Conservation (phyloP, 1,139 yeast species). For the Nakaseomyces uthaithaninus region DNA sequence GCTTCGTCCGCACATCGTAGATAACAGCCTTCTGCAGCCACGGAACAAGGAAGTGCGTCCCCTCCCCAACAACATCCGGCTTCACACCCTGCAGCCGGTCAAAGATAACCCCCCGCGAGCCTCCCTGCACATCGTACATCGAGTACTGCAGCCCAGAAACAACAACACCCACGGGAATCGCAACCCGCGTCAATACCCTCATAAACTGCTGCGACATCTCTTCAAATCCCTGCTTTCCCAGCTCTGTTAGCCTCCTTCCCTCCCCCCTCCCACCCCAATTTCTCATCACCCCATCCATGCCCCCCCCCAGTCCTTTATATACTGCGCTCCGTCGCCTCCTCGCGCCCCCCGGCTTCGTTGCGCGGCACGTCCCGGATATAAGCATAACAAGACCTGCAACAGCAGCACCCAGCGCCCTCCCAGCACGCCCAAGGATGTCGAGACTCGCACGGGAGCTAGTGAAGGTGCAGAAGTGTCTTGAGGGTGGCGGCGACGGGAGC, state of each 20-base stretch:
- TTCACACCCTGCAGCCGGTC: constrained; percentile 89
- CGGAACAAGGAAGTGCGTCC: constrained; percentile 90
- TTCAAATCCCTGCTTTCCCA: too few species aligned
- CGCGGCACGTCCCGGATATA: too few species aligned
- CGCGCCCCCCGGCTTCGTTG: too few species aligned
- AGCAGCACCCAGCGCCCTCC: background rate
- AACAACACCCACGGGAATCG: constrained; percentile 63
- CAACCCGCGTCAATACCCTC: constrained; percentile 37
- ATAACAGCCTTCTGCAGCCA: constrained; percentile 91
- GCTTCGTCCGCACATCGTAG: constrained; percentile 87
- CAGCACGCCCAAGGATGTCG: constrained; percentile 11
- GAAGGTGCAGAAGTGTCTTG: constrained; percentile 33
- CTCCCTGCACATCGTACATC: constrained; percentile 90
- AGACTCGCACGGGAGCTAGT: constrained; percentile 37
- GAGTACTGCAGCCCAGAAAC: constrained; percentile 62
- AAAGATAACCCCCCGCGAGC: constrained; percentile 89
- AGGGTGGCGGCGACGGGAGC: constrained; percentile 21
- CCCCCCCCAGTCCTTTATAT: too few species aligned
- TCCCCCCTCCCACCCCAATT: too few species aligned
- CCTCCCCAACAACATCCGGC: constrained; percentile 83
- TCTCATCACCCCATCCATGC: too few species aligned
- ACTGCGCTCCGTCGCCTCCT: too few species aligned
- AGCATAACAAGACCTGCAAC: too few species aligned
- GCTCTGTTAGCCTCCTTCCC: too few species aligned
- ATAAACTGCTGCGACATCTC: constrained; percentile 11